phyloP scores from a whole-genome alignment of 2,329 filamentous ascomycete genomes.

The Alternaria alternata region DNA sequence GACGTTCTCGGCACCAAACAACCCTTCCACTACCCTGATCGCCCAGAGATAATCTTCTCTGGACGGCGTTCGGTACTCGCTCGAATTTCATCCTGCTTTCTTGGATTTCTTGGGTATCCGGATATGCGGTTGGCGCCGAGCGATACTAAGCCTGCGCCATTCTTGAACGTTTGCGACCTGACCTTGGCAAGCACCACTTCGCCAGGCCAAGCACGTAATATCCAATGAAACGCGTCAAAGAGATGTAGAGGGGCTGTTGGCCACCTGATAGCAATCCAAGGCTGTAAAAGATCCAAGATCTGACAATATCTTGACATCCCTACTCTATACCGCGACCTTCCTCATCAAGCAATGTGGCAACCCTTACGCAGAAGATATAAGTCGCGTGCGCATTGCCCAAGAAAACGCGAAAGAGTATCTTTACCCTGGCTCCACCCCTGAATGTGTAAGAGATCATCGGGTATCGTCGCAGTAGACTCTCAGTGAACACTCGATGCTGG shows the following conservation, averaged over 20 bases:
- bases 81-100: constrained; percentile 5
- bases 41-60: constrained; percentile 20
- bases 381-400: neutral
- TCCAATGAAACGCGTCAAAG: neutral
- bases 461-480: neutral
- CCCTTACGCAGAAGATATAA: neutral
- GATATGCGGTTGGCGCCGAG: constrained; percentile 28
- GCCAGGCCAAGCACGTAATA: constrained; percentile 15
- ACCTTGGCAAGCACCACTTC: constrained; percentile 12
- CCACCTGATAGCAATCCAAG: constrained; percentile 2
- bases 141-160: constrained; percentile 10
- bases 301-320: constrained; percentile 6
- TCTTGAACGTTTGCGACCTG: constrained; percentile 3
- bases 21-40: neutral
- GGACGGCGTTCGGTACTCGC: neutral
- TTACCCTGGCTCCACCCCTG: neutral
- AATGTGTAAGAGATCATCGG: neutral
- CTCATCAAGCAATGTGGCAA: constrained; percentile 20
- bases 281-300: neutral
- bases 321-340: constrained; percentile 22
- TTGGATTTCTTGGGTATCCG: constrained; percentile 7
- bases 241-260: neutral
- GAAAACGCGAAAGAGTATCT: neutral
- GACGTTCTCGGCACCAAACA: constrained; percentile 21
- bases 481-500: neutral